Evolutionary conservation across 352 stramenopile species (phyloP), one percentile per base, ranked within the genome.

Genomic region (Elongisporangium anandrum): DNA sequence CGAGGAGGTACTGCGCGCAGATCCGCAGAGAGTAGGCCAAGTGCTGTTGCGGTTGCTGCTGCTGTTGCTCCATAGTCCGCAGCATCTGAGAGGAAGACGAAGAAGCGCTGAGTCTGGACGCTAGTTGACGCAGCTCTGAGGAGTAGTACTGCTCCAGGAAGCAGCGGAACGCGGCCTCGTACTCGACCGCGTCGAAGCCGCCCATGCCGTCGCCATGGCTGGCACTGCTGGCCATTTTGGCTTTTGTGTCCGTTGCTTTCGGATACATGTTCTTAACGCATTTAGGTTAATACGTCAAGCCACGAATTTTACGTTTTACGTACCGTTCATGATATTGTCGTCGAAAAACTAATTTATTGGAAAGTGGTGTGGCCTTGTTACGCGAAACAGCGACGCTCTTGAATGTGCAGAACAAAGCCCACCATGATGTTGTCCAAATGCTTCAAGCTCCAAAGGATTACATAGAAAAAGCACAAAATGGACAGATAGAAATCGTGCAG

Each of bases 1-100:
- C 75, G 21, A 97, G 72, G 10, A 98, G 69, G 22, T 84, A 69
- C 69, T 96, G 94, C 39, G 85, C 81, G 52, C 76, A 87, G 3
- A 88, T 58, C 12, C 73, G 78, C 41, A 80, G 62, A 15, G 78
- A 88, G 57, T 75, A 88, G 49, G 58, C 65, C 19, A 82, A 72
- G 39, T 67, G 61, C 64, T 71, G 66, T 48, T 75, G 66, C 48
- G 34, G 13, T 16, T 52, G 48, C 19, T 50, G 22, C 13, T 52
- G 38, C 51, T 58, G 50, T n/a, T 47, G 57, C 26, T 47, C 21
- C 8, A 60, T 50, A 4, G 41, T 8, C 15, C 10, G 9, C 51
- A 38, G 8, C 38, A 47, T 19, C 54, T 22, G 45, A 16, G 23
- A 16, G 29, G 16, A 34, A 57, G 49, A 53, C 51, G 54, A 50